phyloP scores from a whole-genome alignment of 1,139 yeast genomes.

The Geotrichum citri-aurantii region DNA sequence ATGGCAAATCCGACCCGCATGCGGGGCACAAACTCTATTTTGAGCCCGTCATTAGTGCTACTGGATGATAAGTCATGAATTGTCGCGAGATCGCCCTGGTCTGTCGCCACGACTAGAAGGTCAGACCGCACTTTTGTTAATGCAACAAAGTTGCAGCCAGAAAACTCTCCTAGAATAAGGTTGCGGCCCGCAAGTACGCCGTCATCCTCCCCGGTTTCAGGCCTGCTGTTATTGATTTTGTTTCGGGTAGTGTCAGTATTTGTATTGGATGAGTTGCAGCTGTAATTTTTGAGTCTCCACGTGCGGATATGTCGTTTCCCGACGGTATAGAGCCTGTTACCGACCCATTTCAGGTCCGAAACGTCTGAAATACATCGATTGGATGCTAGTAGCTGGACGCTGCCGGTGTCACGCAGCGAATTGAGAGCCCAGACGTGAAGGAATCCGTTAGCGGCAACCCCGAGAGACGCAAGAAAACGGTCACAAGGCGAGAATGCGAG shows the following conservation, averaged over 20 bases:
- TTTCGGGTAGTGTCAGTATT: constrained; percentile 16
- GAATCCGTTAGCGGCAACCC: constrained; percentile 60
- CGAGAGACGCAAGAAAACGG: constrained; percentile 50
- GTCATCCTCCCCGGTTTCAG: neutral
- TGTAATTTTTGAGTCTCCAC: constrained; percentile 42
- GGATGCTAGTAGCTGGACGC: constrained; percentile 38
- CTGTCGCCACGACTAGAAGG: constrained; percentile 41
- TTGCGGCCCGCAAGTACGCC: constrained; percentile 51
- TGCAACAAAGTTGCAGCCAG: constrained; percentile 46
- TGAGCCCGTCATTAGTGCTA: constrained; percentile 19
- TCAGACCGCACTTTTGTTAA: constrained; percentile 36
- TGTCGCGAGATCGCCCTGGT: constrained; percentile 39
- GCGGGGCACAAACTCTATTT: constrained; percentile 20
- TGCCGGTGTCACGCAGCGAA: constrained; percentile 24
- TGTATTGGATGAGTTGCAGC: neutral
- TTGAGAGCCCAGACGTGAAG: constrained; percentile 52
- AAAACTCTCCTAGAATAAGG: constrained; percentile 47
- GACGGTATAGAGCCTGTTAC: constrained; percentile 42
- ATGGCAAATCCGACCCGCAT: constrained; percentile 21
- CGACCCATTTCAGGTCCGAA: constrained; percentile 53
- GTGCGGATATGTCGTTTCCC: constrained; percentile 57
- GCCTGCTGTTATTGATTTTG: neutral
- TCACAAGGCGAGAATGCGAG: constrained; percentile 58
- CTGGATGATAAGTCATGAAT: constrained; percentile 18
- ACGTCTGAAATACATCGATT: constrained; percentile 58